Conservation (phyloP, 2,329 filamentous ascomycete genomes). For the Spiromastix sp. region DNA sequence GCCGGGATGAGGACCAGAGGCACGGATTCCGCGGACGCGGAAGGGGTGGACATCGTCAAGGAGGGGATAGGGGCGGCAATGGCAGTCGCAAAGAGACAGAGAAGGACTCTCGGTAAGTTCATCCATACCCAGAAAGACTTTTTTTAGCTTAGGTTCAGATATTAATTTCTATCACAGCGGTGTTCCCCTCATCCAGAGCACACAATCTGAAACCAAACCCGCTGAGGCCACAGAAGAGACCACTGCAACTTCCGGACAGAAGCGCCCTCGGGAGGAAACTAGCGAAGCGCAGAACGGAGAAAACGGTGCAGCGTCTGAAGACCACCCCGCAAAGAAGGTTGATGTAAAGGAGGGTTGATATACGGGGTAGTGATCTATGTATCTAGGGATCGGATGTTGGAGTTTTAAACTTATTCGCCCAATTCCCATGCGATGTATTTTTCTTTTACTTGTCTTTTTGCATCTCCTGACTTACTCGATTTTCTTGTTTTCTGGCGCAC, state of each 20-base stretch:
- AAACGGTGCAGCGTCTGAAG: constrained; percentile 13
- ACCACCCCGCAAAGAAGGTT: constrained; percentile 38
- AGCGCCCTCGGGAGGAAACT: constrained; percentile 36
- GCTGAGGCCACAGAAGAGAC: constrained; percentile 8
- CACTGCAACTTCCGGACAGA: constrained; percentile 24
- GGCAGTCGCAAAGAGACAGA: constrained; percentile 24
- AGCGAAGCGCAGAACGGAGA: constrained; percentile 10
- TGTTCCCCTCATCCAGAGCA: constrained; percentile 31
- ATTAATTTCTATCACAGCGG: no score
- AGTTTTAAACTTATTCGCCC: no score
- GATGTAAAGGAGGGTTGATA: constrained; percentile 33
- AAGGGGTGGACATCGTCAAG: constrained; percentile 20
- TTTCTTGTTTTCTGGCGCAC: no score
- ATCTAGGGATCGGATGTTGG: no score
- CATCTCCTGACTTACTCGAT: no score
- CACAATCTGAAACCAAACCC: constrained; percentile 5
- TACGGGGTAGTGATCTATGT: no score
- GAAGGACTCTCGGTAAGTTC: constrained; percentile 33
- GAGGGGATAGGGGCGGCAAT: constrained; percentile 17
- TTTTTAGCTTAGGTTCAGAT: no score
- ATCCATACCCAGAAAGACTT: no score
- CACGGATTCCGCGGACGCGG: constrained; percentile 28
- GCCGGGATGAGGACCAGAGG: constrained; percentile 34
- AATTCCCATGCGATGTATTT: no score
- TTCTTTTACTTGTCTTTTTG: no score